Evolutionary conservation across 129 eudicot genomes (phyloP), one percentile per base, ranked within the genome.

Genomic region (Centella asiatica): DNA sequence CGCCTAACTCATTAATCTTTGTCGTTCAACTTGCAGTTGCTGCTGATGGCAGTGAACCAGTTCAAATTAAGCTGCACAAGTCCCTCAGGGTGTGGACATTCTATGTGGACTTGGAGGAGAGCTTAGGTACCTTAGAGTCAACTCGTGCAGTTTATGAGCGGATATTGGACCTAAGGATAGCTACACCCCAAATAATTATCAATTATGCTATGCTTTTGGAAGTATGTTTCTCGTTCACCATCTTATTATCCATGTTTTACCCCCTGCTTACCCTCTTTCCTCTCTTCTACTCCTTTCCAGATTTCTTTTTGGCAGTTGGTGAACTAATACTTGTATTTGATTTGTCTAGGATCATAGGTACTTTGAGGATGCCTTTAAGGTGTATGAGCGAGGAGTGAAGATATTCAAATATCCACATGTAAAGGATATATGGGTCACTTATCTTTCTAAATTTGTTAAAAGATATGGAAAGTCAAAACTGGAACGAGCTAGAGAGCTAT

Each of bases 331-430:
- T 44, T 65, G 15, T 58, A 22, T 31, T 18, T 64, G 44, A 65
- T 49, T 60, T 57, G 10, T 63, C 39, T 81, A 92, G 99, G 90
- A 84, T 60, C 74, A 92, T 27, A 92, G 87, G 61, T 92, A 84
- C 82, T 92, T 92, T 22, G 98, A 92, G 72, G 98, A 92, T 76
- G 94, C 96, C 32, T 92, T 92, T 34, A 87, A 85, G 74, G 95
- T 92, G n/a, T 92, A 92, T 25, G 95, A 92, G 73, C 69, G 96
- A 82, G 99, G 99, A 4, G 95, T 87, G 71, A 87, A 92, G 87
- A 87, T 92, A 55, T 92, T 92, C 53, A 92, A 92, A 63, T 92
- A 87, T 44, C 99, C 96, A 25, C 99, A 92, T 47, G 99, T 78
- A 58, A 87, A 87, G 68, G 99, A 92, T 70, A 92, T 92, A 72